Conservation (phyloP, 179 eudicot genomes). For the Heliamphora pulchella region DNA sequence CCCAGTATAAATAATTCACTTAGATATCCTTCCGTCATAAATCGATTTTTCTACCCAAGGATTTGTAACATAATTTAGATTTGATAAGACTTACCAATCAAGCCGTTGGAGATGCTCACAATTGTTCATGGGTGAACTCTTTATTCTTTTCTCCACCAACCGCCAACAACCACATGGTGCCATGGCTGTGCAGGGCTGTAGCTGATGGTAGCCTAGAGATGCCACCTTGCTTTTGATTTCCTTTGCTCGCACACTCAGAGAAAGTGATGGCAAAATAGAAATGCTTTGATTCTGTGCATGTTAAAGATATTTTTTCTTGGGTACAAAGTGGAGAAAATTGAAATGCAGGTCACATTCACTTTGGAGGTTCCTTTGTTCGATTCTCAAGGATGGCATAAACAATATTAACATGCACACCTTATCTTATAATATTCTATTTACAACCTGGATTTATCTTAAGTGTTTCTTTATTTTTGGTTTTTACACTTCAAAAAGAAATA, state of each 20-base stretch:
- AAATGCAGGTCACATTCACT: not conserved
- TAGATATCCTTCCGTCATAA: no score
- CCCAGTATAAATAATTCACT: no score
- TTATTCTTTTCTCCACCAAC: not conserved
- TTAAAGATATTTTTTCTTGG: not conserved
- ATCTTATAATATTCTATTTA: not conserved
- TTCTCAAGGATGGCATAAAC: not conserved
- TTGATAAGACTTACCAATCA: no score
- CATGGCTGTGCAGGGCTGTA: not conserved
- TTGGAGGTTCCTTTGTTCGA: not conserved
- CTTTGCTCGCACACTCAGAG: not conserved
- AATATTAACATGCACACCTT: not conserved
- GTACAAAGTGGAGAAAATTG: not conserved
- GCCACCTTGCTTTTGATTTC: not conserved
- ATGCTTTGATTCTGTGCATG: not conserved
- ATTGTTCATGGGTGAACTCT: not conserved
- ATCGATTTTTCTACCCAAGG: no score
- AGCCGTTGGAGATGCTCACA: not conserved
- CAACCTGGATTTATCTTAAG: not conserved
- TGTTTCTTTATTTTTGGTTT: no score
- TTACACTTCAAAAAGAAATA: no score
- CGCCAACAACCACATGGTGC: not conserved
- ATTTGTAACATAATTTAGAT: no score
- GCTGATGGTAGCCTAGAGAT: constrained; percentile 4
- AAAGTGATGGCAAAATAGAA: not conserved